Evolutionary conservation across 2,329 filamentous ascomycete genomes (phyloP), one percentile per base, ranked within the genome.

Genomic region (Rutstroemia sp.): DNA sequence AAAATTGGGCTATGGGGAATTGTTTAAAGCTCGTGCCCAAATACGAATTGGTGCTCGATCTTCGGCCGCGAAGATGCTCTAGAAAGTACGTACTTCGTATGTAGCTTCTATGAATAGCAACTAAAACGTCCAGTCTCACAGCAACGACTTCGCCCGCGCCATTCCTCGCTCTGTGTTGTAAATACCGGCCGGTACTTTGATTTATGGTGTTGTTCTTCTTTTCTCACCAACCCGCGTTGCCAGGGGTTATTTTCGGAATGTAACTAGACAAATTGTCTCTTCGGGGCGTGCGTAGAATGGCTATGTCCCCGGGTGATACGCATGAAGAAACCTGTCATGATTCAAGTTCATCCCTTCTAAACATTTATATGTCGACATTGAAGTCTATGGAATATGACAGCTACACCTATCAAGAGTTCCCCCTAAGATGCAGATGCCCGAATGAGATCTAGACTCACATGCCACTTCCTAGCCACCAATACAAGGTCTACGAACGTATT

Each of bases 261-360:
- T 37, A 50, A 21, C 27, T 18, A 38, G 12, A 14, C n/a, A 14
- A 14, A 19, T 2, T 6, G 16, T 34, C 10, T 34, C 4, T 12
- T 9, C 30, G 9, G 30, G 14, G 16, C 48, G 14, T 38, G 48
- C 16, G 21, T 16, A 42, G 9, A 19, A 34, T 34, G 30, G 30
- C 30, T 34, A 12, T 14, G 34, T 14, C 12, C 49, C 23, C 6
- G 23, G 19, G 14, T 37, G 18, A 34, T 52, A 45, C n/a, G 23
- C 50, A 53, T 53, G 18, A 53, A 53, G 51, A 53, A 27, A 38
- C 51, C n/a, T 25, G 10, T 47, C 1, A 47, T 46, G 41, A 7
- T 53, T 27, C 51, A 53, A 19, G 27, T 38, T 18, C 16, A 47
- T 53, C 50, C 50, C 41, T 52, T 38, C 14, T n/a, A 12, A 14